Evolutionary conservation across 345 rosid genomes (phyloP), one percentile per base, ranked within the genome.

Genomic region (Rhizophora apiculata): DNA sequence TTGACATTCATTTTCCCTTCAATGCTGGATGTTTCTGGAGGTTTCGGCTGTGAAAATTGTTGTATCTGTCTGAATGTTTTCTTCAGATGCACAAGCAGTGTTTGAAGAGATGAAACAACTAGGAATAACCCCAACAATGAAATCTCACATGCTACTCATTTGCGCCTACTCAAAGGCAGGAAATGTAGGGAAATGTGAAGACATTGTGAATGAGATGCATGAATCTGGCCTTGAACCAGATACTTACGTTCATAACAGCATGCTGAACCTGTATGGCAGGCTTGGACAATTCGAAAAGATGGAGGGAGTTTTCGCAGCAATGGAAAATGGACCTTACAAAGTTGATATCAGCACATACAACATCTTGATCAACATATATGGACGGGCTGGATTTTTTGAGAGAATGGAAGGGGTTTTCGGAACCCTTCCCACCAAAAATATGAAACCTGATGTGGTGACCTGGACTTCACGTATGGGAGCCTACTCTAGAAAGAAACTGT

Each of bases 401-500:
- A 85, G 83, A 76, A 82, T 88, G 68, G 97, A 91, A 67, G 87
- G 75, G 60, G 63, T 88, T 62, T 91, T 93, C 70, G 62, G 16
- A 0, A 77, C 78, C 32, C 81, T 91, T 52, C 65, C 81, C 15
- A 69, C 65, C 53, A 88, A 64, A 74, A 79, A 71, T 11, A 54
- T 87, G 67, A 82, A 60, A 60, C 86, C 96, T 0, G 96, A 93
- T 70, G 98, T 89, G 2, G 95, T 93, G 72, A 93, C 98, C 9
- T 93, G 97, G 98, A 93, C 98, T 0, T 89, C 97, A 4, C 81
- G 96, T 59, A 71, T 88, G 0, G 94, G 91, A 8, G 95, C 88
- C 32, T 91, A 89, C 78, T 88, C 98, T 0, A 88, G 89, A 62
- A 93, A 91, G 90, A 93, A 89, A 70, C 77, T 88, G 18, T 93